Percentiles rank a stretch among this genome's conserved stretches.
phyloP scores from a whole-genome alignment of 208 protist species.

The Trypanosoma conorhini region DNA sequence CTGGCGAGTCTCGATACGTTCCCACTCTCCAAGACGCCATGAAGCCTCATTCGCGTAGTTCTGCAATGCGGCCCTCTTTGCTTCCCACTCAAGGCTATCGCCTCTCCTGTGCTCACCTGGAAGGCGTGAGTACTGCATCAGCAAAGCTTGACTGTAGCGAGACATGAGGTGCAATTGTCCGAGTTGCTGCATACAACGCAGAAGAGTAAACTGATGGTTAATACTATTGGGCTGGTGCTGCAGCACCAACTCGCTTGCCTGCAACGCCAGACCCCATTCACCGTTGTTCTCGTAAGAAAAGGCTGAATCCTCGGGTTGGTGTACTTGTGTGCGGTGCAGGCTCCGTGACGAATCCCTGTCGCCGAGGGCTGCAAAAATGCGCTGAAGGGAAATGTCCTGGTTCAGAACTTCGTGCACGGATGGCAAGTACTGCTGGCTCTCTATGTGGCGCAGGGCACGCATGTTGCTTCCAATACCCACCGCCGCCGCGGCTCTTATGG shows the following conservation, averaged over 20 bases:
- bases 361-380: slow-evolving; percentile 75
- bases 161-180: slow-evolving; percentile 89
- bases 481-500: slow-evolving; percentile 42
- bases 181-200: slow-evolving; percentile 85
- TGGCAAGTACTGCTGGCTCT: slow-evolving; percentile 62
- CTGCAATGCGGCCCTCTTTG: slow-evolving; percentile 39
- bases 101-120: not conserved
- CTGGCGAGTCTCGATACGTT: slow-evolving; percentile 37
- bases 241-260: slow-evolving; percentile 78
- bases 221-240: slow-evolving; percentile 66
- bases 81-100: slow-evolving; percentile 13
- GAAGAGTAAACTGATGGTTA: slow-evolving; percentile 69
- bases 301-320: slow-evolving; percentile 56
- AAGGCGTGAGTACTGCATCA: slow-evolving; percentile 10
- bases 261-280: slow-evolving; percentile 75
- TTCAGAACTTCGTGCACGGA: slow-evolving; percentile 19
- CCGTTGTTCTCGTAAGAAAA: slow-evolving; percentile 87
- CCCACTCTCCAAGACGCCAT: slow-evolving; percentile 86
- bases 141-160: slow-evolving; percentile 49
- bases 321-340: slow-evolving; percentile 54
- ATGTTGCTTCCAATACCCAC: slow-evolving; percentile 75
- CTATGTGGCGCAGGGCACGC: slow-evolving; percentile 73
- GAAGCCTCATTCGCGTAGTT: slow-evolving; percentile 87
- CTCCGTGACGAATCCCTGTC: slow-evolving; percentile 80
- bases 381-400: slow-evolving; percentile 56